These are phyloP conservation scores for Rhodotorula babjevae DNA, from an alignment of 768 basidiomycete genomes.

Conservation along the genomic window DNA sequence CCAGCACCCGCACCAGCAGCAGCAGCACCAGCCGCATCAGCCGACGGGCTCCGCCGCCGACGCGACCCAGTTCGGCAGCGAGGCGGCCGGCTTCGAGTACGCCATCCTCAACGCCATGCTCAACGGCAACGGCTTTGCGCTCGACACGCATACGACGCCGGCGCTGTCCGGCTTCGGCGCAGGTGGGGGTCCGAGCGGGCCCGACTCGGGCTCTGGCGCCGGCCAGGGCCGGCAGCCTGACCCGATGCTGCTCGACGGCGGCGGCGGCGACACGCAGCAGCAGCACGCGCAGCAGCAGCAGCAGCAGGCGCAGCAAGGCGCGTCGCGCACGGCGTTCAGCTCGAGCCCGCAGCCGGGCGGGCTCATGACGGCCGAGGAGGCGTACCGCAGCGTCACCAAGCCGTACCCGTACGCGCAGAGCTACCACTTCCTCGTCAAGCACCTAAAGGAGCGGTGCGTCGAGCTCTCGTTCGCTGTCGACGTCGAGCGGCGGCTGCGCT, in stretches of 20 bases:
- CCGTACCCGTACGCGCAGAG: conserved; percentile 95
- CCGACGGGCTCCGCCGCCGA: conserved; percentile 55
- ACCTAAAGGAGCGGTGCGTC: conserved; percentile 64
- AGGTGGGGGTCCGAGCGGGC: not conserved
- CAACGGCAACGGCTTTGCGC: conserved; percentile 56
- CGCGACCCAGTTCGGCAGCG: conserved; percentile 68
- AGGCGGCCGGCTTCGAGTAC: conserved; percentile 90
- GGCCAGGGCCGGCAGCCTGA: not conserved
- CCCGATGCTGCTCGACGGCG: conserved; percentile 8
- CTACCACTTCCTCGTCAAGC: conserved; percentile 94
- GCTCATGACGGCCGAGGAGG: conserved; percentile 50
- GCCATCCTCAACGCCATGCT: conserved; percentile 88
- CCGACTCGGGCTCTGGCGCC: not conserved
- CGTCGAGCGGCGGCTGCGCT: not conserved
- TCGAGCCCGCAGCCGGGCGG: not conserved
- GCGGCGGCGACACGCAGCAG: not conserved
- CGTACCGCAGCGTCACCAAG: conserved; percentile 61
- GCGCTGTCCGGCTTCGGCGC: not conserved
- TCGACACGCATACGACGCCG: conserved; percentile 6
- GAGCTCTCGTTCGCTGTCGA: not conserved
- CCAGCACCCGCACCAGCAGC: no score
- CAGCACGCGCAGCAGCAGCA: not conserved
- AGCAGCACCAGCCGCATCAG: no score
- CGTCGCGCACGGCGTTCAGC: not conserved
- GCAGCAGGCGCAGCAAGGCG: not conserved